These are phyloP conservation scores for Colletotrichum sp. DNA, from an alignment of 2,329 filamentous ascomycete genomes.

Conservation along the genomic window DNA sequence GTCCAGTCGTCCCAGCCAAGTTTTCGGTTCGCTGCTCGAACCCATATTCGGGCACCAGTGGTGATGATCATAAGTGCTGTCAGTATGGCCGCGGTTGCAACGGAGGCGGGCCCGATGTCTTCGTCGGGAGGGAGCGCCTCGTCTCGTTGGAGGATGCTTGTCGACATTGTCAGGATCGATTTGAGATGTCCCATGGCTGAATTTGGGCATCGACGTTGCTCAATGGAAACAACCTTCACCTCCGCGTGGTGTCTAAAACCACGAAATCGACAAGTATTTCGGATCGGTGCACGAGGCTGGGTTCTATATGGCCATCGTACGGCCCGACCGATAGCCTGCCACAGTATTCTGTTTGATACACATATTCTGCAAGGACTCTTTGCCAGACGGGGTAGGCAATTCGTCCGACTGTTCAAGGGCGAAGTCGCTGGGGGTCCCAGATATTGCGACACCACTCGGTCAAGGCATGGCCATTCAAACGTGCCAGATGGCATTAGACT, in stretches of 20 bases:
- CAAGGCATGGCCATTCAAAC: neutral
- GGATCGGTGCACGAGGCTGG: neutral
- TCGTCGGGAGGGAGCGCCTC: slow-evolving; percentile 43
- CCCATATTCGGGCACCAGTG: slow-evolving; percentile 34
- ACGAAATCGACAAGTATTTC: neutral
- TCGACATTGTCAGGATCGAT: neutral
- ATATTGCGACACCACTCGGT: neutral
- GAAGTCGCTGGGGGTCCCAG: neutral
- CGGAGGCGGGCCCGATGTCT: slow-evolving; percentile 34
- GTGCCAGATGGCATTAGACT: neutral
- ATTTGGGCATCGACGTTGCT: rapidly evolving
- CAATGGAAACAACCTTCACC: rapidly evolving
- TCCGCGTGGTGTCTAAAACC: neutral
- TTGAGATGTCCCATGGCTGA: neutral
- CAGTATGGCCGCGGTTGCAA: slow-evolving; percentile 34
- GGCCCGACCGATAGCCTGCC: neutral
- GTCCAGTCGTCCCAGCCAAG: slow-evolving; percentile 43
- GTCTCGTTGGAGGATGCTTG: neutral
- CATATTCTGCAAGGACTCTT: neutral
- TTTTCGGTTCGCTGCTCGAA: slow-evolving; percentile 28
- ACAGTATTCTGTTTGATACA: neutral
- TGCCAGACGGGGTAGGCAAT: neutral
- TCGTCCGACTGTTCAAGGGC: neutral
- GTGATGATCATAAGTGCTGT: slow-evolving; percentile 33
- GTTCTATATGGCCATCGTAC: neutral